Conservation (phyloP, 495 filamentous ascomycete species). For the Cercophora sp. region DNA sequence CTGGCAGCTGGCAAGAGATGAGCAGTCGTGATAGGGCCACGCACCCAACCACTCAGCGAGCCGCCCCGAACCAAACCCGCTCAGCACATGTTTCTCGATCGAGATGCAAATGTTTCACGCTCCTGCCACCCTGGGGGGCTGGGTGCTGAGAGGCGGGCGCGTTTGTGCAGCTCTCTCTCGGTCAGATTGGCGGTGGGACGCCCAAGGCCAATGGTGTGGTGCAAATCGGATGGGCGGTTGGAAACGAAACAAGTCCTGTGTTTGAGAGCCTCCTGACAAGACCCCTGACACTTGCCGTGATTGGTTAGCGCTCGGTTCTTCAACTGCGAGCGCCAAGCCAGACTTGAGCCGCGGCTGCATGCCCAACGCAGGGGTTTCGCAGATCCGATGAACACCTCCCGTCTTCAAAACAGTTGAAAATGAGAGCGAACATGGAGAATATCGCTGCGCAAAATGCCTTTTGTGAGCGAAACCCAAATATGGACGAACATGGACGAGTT, state of each 20-base stretch:
- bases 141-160: conserved; percentile 1
- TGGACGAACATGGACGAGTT: no score
- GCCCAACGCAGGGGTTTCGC: no score
- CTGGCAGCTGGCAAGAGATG: neutral
- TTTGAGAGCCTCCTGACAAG: conserved; percentile 6
- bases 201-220: conserved; percentile 1
- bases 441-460: no score
- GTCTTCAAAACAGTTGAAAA: no score
- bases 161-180: neutral
- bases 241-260: conserved; percentile 14
- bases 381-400: no score
- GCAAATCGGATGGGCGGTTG: conserved; percentile 1
- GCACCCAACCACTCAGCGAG: neutral
- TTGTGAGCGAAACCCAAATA: no score
- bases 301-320: no score
- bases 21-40: neutral
- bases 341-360: no score
- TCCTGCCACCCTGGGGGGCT: neutral
- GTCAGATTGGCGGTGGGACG: neutral
- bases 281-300: neutral
- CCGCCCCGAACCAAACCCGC: neutral
- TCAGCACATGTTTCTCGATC: conserved; percentile 5
- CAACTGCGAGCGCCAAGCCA: no score
- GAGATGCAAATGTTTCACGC: conserved; percentile 3
- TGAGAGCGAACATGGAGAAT: no score